phyloP scores from a whole-genome alignment of 1,139 yeast species.

The Hemisphaericaspora xylofermentans region DNA sequence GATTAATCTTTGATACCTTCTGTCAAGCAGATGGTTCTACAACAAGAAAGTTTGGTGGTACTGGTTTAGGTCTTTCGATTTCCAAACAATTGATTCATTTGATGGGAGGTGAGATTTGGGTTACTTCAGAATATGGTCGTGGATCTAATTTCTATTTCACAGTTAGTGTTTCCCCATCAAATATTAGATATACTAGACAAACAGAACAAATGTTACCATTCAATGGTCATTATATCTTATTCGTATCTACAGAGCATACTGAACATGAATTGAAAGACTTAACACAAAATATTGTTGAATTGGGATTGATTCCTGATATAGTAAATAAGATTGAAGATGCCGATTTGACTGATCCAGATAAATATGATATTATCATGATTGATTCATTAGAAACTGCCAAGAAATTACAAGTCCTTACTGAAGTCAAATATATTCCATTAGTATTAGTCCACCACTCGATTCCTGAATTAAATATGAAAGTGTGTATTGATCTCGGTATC shows the following conservation, averaged over 20 bases:
- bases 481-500: conserved; percentile 81
- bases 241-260: conserved; percentile 66
- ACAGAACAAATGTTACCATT: conserved; percentile 74
- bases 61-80: conserved; percentile 82
- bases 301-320: conserved; percentile 51
- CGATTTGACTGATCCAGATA: conserved; percentile 52
- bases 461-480: conserved; percentile 77
- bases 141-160: conserved; percentile 84
- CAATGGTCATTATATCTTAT: conserved; percentile 64
- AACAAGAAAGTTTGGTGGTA: conserved; percentile 89
- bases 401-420: conserved; percentile 63
- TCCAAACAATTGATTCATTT: conserved; percentile 82
- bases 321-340: conserved; percentile 53
- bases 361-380: conserved; percentile 77
- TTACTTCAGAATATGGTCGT: conserved; percentile 73
- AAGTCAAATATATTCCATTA: conserved; percentile 78
- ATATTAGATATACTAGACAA: conserved; percentile 60
- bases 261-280: conserved; percentile 49
- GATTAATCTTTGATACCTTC: conserved; percentile 81
- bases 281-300: conserved; percentile 36
- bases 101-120: conserved; percentile 94
- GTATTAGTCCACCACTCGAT: conserved; percentile 75
- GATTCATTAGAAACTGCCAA: conserved; percentile 77
- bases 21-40: conserved; percentile 94
- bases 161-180: conserved; percentile 73